Evolutionary conservation across 495 filamentous ascomycete genomes (phyloP), one percentile per base, ranked within the genome.

Genomic region (Filosporella fistucella): DNA sequence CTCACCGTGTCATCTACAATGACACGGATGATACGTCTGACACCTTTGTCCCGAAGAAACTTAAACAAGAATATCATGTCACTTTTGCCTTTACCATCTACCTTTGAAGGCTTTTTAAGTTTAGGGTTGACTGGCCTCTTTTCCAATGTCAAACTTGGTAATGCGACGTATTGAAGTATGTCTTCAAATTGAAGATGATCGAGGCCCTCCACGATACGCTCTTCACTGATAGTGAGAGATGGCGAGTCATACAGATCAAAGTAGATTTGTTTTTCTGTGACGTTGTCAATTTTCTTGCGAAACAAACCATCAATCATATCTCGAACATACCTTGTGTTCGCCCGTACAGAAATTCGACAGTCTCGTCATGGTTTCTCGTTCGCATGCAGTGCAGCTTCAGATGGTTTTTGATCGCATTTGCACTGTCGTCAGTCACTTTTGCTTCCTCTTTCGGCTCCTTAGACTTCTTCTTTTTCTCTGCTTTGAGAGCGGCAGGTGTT

Each of bases 121-220:
- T 29, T 6, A 50, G 11, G 24, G n/a, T 22, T 51, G 25, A 9
- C 38, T 46, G 14, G 55, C 44, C 23, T 60, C 46, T 26, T 34
- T 53, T 14, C n/a, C n/a, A 36, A 16, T 5, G 5, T 7, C 5
- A 35, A 60, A 21, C 20, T 47, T 48, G 59, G 59, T 22, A 67
- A 54, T 10, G 47, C 53, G 9, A 65, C 59, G 35, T 61, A 68
- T 49, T 63, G 61, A 4, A 64, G 52, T 20, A 59, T 52, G 17
- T 58, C 58, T n/a, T 65, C 57, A 25, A 68, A 61, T 16, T 58
- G 32, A 34, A 67, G 51, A 16, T 61, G 54, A 2, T 49, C 37
- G 2, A 61, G n/a, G 12, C 55, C 46, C 3, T 48, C 46, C 32
- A 38, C 24, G 21, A 63, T 55, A 18, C 41, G 30, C 17, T 21